Conservation (phyloP, 768 basidiomycete species). For the Sporobolomyces phaffii region DNA sequence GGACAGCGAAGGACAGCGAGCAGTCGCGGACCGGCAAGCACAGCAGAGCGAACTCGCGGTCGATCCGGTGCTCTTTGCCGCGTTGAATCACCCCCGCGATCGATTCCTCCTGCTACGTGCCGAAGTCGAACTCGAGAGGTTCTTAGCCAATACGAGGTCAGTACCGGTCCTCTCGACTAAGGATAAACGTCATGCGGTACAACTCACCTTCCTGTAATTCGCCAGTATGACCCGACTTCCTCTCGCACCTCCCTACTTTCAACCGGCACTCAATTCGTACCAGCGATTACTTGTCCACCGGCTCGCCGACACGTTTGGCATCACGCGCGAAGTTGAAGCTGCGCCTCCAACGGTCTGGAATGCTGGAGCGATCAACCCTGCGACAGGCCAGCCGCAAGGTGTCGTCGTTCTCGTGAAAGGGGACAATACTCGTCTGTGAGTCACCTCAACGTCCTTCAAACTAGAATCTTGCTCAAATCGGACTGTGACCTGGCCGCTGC, state of each 20-base stretch:
- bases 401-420: conserved; percentile 37
- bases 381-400: conserved; percentile 27
- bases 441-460: no score
- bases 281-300: conserved; percentile 41
- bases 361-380: conserved; percentile 15
- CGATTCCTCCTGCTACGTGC: conserved; percentile 29
- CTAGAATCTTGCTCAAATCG: not conserved
- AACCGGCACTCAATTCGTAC: conserved; percentile 40
- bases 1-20: no score
- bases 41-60: not conserved
- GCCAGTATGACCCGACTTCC: conserved; percentile 26
- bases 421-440: conserved; percentile 8
- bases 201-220: no score
- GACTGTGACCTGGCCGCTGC: no score
- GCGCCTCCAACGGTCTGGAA: conserved; percentile 10
- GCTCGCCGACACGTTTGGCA: conserved; percentile 40
- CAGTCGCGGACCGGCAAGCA: no score
- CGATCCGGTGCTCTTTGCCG: conserved; percentile 16
- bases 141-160: conserved; percentile 18
- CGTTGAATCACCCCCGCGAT: conserved; percentile 25
- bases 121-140: conserved; percentile 37
- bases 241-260: conserved; percentile 33
- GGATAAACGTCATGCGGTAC: no score
- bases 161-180: no score
- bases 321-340: conserved; percentile 40